Evolutionary conservation across 306 rosid genomes (phyloP).

Genomic region (Neltuma alba): DNA sequence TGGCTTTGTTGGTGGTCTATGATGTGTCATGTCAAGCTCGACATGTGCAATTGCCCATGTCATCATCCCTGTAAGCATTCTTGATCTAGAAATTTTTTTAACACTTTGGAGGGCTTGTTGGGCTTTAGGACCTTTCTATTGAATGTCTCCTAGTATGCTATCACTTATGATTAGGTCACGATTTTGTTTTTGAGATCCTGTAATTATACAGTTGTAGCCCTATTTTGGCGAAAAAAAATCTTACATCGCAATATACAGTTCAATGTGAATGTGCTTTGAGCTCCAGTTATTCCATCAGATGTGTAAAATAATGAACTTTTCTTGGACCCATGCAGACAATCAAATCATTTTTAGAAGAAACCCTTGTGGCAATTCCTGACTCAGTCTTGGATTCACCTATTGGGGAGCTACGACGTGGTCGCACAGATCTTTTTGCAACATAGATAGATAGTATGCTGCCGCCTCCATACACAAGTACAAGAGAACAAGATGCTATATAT

Average conservation of each 20-base stretch:
- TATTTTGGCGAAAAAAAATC: constrained; percentile 19
- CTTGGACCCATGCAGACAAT: constrained; percentile 61
- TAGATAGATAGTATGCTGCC: constrained; percentile 61
- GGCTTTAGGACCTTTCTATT: too few relatives aligned
- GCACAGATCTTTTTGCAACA: constrained; percentile 63
- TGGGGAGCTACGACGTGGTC: constrained; percentile 46
- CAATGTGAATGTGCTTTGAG: constrained; percentile 3
- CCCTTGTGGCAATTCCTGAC: constrained; percentile 85
- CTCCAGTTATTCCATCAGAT: constrained; percentile 29
- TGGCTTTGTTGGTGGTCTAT: too few relatives aligned
- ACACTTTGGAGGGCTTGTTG: too few relatives aligned
- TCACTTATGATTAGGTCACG: too few relatives aligned
- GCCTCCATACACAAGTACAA: constrained; percentile 57
- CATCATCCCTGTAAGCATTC: too few relatives aligned
- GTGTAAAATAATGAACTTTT: constrained; percentile 33
- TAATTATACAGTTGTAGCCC: neutral
- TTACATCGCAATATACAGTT: constrained; percentile 1
- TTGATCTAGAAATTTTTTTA: too few relatives aligned
- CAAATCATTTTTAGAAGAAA: constrained; percentile 84
- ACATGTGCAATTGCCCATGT: too few relatives aligned
- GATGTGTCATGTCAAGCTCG: too few relatives aligned
- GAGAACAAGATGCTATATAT: constrained; percentile 45
- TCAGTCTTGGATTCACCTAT: constrained; percentile 74
- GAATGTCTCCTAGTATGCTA: too few relatives aligned
- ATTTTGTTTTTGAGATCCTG: neutral